Base-by-base conservation (phyloP, 2,329 filamentous ascomycete species). In the Fusarium sp. region DNA sequence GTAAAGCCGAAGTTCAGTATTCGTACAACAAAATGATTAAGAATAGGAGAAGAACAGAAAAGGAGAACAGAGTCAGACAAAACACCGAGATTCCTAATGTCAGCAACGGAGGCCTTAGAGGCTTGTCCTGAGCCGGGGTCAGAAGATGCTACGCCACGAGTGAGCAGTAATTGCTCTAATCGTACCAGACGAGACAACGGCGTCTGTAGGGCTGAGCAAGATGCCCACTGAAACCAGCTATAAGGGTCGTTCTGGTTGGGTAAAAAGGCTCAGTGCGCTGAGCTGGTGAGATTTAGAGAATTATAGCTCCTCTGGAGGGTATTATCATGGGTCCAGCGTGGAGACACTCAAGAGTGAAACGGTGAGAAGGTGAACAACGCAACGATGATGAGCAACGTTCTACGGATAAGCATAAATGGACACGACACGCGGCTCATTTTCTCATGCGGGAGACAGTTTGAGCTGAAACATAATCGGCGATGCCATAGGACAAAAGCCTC, bases 31-130 rank as follows among this genome's bases (percentile, higher is more conserved):
- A 55, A 55, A 54, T 42, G 32, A 55, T 28, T 25, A 48, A 23
- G 46, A 65, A 32, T 11, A 55, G 27, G 45, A 51, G 59, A 27
- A 55, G 55, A 49, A 48, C 43, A 62, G 41, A 48, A 68, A 68
- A 57, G 65, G 51, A 63, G 54, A 46, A 23, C 21, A 16, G 25
- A 66, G 54, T 56, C 45, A 63, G 63, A 60, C 49, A 59, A 49
- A 71, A 56, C 41, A 49, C 59, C 56, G 41, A 56, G 60, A 54
- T 21, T 69, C 60, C 55, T 54, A 59, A 57, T 66, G 72, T 74
- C 72, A 74, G 72, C 72, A 74, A 69, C n/a, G 72, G 72, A 74
- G 72, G 72, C 66, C 68, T 73, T 67, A 43, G 60, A 71, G 62
- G 63, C 60, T 60, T 57, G 61, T 64, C 61, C 48, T 58, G 60